These are phyloP conservation scores for Plasmodium billcollinsi DNA, from an alignment of 169 alveolate genomes.

Conservation along the genomic window DNA sequence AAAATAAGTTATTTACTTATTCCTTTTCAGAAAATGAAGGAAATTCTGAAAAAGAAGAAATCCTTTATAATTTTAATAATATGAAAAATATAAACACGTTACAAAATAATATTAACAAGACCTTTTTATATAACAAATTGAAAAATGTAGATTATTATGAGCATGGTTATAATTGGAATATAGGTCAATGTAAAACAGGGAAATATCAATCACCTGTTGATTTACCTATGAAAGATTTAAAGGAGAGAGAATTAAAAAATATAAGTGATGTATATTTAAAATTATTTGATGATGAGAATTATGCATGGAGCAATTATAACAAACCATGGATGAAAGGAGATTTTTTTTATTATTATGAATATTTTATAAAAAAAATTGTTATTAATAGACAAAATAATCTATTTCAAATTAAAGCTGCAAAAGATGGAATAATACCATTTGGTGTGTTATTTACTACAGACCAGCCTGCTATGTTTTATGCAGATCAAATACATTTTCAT, in stretches of 20 bases:
- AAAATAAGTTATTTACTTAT: no score
- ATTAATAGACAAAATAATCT: conserved; percentile 84
- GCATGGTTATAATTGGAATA: conserved; percentile 88
- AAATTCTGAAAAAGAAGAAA: neutral
- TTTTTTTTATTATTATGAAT: conserved; percentile 85
- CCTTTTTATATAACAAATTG: conserved; percentile 2
- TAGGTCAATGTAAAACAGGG: conserved; percentile 84
- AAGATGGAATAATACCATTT: conserved; percentile 82
- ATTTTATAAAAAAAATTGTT: conserved; percentile 79
- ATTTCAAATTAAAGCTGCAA: conserved; percentile 84
- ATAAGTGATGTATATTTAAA: conserved; percentile 79
- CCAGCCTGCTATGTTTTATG: conserved; percentile 84
- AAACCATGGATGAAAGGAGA: conserved; percentile 88
- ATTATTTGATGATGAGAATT: conserved; percentile 77
- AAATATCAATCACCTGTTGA: conserved; percentile 89
- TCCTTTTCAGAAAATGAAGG: neutral
- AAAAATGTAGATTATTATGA: conserved; percentile 81
- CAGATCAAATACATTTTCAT: conserved; percentile 88
- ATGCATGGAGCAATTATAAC: conserved; percentile 29
- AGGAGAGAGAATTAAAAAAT: conserved; percentile 77
- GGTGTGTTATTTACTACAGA: conserved; percentile 90
- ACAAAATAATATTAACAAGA: neutral
- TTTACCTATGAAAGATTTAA: conserved; percentile 84
- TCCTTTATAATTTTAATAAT: neutral
- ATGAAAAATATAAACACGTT: neutral